Percentiles rank a stretch among this genome's conserved stretches.
Conservation (phyloP, 352 stramenopile genomes). For the Pythium folliculosum region DNA sequence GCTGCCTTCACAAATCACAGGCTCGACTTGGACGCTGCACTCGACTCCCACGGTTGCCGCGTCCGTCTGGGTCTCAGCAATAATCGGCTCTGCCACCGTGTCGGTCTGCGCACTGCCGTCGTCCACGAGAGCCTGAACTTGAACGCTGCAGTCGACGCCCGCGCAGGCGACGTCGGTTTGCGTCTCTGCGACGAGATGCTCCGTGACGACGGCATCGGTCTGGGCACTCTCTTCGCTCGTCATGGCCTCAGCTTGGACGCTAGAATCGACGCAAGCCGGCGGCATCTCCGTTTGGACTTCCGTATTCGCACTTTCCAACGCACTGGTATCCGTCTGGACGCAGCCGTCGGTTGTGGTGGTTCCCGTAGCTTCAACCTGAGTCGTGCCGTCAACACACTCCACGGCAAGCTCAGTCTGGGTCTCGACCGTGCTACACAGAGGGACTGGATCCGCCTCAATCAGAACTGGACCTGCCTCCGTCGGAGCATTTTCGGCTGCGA, state of each 20-base stretch:
- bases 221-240: not conserved
- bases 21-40: not conserved
- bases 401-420: slow-evolving; percentile 5
- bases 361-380: not conserved
- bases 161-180: not conserved
- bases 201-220: not conserved
- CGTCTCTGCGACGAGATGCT: no score
- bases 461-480: not conserved
- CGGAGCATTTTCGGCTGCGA: not conserved
- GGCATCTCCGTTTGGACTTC: not conserved
- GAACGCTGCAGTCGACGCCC: not conserved
- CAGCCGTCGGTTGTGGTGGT: not conserved
- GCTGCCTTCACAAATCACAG: not conserved
- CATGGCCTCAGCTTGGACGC: not conserved
- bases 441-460: not conserved
- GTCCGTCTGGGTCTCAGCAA: not conserved
- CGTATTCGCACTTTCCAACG: not conserved
- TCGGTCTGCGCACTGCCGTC: slow-evolving; percentile 9
- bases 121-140: not conserved
- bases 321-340: slow-evolving; percentile 3
- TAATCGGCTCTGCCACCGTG: not conserved
- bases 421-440: not conserved
- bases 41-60: not conserved
- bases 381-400: not conserved
- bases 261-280: not conserved